Evolutionary conservation across 75 land plant species (phyloP).

Genomic region (Sequoia sempervirens): DNA sequence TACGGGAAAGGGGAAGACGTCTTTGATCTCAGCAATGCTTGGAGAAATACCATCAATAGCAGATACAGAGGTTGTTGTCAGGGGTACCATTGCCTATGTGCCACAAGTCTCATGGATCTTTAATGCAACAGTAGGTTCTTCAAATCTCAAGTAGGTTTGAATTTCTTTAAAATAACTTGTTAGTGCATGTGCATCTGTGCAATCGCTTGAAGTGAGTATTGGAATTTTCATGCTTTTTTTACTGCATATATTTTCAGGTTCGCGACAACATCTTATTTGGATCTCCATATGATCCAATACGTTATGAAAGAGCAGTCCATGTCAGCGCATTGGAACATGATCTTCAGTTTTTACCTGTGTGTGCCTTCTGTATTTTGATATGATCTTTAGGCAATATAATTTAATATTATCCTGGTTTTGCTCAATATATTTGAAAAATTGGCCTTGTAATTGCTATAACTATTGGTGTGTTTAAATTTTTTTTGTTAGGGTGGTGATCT

Average conservation of each 20-base stretch:
- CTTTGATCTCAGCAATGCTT: conserved; percentile 85
- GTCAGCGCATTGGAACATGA: conserved; percentile 80
- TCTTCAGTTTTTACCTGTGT: conserved; percentile 78
- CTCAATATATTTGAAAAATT: neutral
- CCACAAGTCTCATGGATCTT: conserved; percentile 99
- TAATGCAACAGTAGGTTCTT: conserved; percentile 88
- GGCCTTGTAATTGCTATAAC: neutral
- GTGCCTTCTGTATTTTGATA: conserved; percentile 9
- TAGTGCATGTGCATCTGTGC: neutral
- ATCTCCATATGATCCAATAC: conserved; percentile 46
- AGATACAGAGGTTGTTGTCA: conserved; percentile 40
- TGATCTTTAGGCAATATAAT: neutral
- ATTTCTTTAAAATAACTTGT: neutral
- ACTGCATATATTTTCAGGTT: conserved; percentile 40
- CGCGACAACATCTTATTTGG: conserved; percentile 98
- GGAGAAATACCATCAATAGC: conserved; percentile 75
- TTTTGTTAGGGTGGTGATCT: conserved; percentile 85
- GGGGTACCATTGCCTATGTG: conserved; percentile 93
- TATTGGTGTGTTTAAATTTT: neutral
- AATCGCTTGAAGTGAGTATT: conserved; percentile 6
- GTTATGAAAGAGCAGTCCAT: conserved; percentile 68
- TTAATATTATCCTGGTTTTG: neutral
- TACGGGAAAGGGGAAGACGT: conserved; percentile 98
- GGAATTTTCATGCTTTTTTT: neutral
- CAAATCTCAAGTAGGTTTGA: neutral